A percentile compares a stretch with the other conserved stretches of the same genome.
Evolutionary conservation across 1,139 yeast species (phyloP).

Genomic region (Magnusiomyces tetraspermus): DNA sequence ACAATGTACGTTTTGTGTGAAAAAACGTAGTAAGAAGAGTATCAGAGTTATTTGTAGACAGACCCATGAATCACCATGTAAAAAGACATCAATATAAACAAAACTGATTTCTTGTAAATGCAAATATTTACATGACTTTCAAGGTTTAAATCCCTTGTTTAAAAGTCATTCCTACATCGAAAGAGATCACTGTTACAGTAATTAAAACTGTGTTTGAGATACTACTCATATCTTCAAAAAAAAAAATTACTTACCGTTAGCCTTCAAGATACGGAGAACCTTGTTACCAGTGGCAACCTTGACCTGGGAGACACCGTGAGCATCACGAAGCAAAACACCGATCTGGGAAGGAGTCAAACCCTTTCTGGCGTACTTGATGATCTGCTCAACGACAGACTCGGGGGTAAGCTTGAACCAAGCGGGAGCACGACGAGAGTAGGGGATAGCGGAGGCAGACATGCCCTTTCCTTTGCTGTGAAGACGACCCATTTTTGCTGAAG

Average conservation of each 20-base stretch:
- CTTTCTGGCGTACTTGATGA: conserved; percentile 99
- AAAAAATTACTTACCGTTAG: conserved; percentile 59
- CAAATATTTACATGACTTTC: neutral
- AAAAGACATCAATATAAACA: neutral
- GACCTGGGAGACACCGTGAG: conserved; percentile 98
- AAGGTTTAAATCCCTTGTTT: neutral
- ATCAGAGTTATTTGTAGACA: neutral
- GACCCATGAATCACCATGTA: conserved; percentile 3
- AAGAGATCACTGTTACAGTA: neutral
- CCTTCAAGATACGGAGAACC: conserved; percentile 97
- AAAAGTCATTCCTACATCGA: neutral
- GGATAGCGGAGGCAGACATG: conserved; percentile 97
- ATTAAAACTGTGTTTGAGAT: neutral
- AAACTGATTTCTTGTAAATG: neutral
- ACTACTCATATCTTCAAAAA: conserved; percentile 1
- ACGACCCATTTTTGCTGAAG: conserved; percentile 43
- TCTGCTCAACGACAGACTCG: conserved; percentile 95
- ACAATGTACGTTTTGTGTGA: neutral
- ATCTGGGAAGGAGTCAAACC: conserved; percentile 99
- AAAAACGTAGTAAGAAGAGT: neutral
- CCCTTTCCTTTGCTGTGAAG: conserved; percentile 86
- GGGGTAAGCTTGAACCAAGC: conserved; percentile 98
- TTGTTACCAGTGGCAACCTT: conserved; percentile 98
- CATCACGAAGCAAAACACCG: conserved; percentile 99
- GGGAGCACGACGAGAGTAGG: conserved; percentile 98